These are phyloP conservation scores for Colletotrichum tofieldiae DNA, from an alignment of 2,329 filamentous ascomycete genomes.

Conservation along the genomic window DNA sequence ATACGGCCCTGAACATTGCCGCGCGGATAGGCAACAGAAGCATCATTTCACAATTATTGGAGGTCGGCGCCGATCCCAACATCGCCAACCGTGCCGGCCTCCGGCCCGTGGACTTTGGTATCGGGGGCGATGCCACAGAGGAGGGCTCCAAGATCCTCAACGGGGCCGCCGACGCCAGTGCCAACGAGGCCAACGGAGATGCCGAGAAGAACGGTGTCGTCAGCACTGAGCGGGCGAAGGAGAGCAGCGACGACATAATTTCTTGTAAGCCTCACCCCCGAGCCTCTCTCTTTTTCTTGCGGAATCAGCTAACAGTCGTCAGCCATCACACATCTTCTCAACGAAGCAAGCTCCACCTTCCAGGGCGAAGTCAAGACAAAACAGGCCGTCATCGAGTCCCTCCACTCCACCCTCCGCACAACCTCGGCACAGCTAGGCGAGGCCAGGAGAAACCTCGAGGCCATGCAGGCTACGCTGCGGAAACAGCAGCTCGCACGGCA, in stretches of 20 bases:
- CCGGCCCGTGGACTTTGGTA: constrained; percentile 93
- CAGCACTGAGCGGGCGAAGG: constrained; percentile 71
- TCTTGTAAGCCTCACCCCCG: constrained; percentile 72
- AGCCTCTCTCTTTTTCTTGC: background rate
- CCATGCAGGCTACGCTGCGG: constrained; percentile 76
- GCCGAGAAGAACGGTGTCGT: constrained; percentile 62
- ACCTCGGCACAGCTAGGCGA: constrained; percentile 85
- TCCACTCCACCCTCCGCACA: constrained; percentile 85
- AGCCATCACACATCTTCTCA: constrained; percentile 88
- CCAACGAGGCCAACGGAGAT: constrained; percentile 55
- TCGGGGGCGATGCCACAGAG: constrained; percentile 77
- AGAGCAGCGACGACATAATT: constrained; percentile 86
- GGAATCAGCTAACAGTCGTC: constrained; percentile 49
- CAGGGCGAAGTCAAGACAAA: constrained; percentile 86
- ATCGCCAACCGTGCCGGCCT: constrained; percentile 93
- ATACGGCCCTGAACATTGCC: constrained; percentile 94
- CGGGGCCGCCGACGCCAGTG: background rate
- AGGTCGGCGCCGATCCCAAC: constrained; percentile 94
- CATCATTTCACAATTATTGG: constrained; percentile 96
- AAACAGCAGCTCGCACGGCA: constrained; percentile 77
- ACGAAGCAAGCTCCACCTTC: constrained; percentile 84
- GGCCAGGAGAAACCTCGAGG: constrained; percentile 81
- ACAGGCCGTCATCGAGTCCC: constrained; percentile 85
- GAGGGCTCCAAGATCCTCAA: constrained; percentile 40
- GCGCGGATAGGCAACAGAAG: constrained; percentile 93